A percentile compares a stretch with the other conserved stretches of the same genome.
phyloP scores from a whole-genome alignment of 2,329 filamentous ascomycete genomes.

The Cladosporium phlei region DNA sequence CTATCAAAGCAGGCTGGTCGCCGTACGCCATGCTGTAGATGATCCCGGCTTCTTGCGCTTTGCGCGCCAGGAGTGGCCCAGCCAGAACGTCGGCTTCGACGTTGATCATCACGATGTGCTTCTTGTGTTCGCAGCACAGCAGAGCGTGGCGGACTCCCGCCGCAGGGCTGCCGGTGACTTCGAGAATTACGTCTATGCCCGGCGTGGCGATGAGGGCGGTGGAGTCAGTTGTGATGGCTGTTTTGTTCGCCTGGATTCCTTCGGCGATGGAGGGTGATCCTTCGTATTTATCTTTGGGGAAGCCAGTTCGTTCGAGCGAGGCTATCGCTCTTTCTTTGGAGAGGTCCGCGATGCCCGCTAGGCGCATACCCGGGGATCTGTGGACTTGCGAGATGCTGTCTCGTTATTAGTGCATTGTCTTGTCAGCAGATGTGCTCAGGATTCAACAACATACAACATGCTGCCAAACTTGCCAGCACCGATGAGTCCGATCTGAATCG shows the following conservation, averaged over 20 bases:
- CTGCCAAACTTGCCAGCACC: conserved; percentile 46
- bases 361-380: conserved; percentile 39
- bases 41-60: conserved; percentile 43
- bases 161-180: conserved; percentile 42
- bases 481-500: conserved; percentile 42
- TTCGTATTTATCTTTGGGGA: conserved; percentile 38
- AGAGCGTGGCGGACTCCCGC: conserved; percentile 43
- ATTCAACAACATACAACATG: conserved; percentile 27
- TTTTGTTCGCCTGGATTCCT: conserved; percentile 39
- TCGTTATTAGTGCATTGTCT: not conserved
- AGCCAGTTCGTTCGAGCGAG: conserved; percentile 40
- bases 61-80: conserved; percentile 38
- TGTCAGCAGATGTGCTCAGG: not conserved
- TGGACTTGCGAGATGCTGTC: conserved; percentile 41
- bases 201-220: conserved; percentile 40
- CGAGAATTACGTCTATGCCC: conserved; percentile 43
- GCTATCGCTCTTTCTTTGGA: conserved; percentile 38
- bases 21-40: conserved; percentile 48
- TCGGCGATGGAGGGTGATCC: conserved; percentile 34
- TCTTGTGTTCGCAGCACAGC: conserved; percentile 44
- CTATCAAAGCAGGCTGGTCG: conserved; percentile 43
- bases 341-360: conserved; percentile 44
- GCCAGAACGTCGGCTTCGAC: conserved; percentile 45
- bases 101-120: conserved; percentile 48
- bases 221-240: conserved; percentile 41